phyloP scores from a whole-genome alignment of 306 rosid species.

The Begonia peltatifolia region DNA sequence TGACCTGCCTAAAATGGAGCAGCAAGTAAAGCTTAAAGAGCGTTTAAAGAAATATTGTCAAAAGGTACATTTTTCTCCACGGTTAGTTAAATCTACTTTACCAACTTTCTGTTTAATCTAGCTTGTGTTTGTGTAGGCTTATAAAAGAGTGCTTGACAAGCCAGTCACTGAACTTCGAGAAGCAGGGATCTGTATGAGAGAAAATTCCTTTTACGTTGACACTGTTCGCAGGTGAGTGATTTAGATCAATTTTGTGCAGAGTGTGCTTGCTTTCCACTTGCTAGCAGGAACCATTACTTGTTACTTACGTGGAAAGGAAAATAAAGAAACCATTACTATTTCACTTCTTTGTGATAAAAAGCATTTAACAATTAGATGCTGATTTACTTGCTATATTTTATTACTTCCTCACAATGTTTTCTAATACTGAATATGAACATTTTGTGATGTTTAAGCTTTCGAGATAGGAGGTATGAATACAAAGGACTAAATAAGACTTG shows the following conservation, averaged over 20 bases:
- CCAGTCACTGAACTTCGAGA: conserved; percentile 86
- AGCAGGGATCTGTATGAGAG: conserved; percentile 98
- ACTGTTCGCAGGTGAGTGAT: conserved; percentile 85
- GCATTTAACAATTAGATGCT: not conserved
- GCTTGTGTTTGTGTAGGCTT: conserved; percentile 42
- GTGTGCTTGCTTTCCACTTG: not conserved
- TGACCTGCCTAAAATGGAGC: conserved; percentile 85
- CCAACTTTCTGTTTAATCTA: conserved; percentile 17
- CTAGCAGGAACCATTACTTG: too few species aligned
- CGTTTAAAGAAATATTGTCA: conserved; percentile 94
- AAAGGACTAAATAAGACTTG: conserved; percentile 95
- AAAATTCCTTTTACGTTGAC: conserved; percentile 94
- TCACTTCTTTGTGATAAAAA: not conserved
- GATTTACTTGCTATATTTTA: not conserved
- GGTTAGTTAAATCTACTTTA: conserved; percentile 14
- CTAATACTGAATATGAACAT: conserved; percentile 9
- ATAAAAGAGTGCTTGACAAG: conserved; percentile 84
- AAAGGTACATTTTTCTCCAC: conserved; percentile 41
- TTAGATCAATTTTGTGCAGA: conserved; percentile 2
- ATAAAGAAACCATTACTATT: too few species aligned
- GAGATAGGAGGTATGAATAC: conserved; percentile 96
- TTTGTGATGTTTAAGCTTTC: conserved; percentile 51
- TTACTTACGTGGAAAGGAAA: too few species aligned
- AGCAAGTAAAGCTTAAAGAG: conserved; percentile 68
- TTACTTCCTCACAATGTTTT: not conserved